Evolutionary conservation across 1,284 basidiomycete species (phyloP), one percentile per base, ranked within the genome.

Genomic region (Athelia sp.): DNA sequence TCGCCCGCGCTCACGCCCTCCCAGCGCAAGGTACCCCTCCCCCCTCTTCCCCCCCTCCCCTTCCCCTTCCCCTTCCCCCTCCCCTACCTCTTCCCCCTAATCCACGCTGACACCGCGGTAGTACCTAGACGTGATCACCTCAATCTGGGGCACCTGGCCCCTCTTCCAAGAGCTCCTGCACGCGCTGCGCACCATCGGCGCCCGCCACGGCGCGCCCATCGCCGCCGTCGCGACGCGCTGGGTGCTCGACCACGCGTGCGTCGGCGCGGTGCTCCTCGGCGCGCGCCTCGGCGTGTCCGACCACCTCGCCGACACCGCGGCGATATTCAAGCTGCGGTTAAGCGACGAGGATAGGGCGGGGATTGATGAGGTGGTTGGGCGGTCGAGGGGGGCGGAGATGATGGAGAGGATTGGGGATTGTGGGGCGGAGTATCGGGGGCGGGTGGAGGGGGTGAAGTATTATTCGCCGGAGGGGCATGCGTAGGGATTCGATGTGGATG

Each of bases 61-160:
- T 4, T 13, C 6, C 26, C 6, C 26, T 4, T 13, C 26, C 70
- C 50, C 38, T 9, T 24, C 26, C 26, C 26, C 26, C 26, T 6
- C 26, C 6, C 13, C 26, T 13, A 4, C 4, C 26, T 29, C 13
- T 6, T 13, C 26, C 6, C 26, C 6, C 26, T 4, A 4, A 13
- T 13, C 6, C 26, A 4, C 26, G 26, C 26, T 29, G 6, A 29
- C 26, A 13, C 26, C 26, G 13, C 13, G 26, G 31, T 58, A 91
- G 88, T 91, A 91, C 63, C 79, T 90, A 38, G 88, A 91, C 57
- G 80, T 89, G 72, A 90, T 91, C 56, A 59, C 84, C 49, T 81
- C 78, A 54, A 85, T 78, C 0, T 91, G 88, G 89, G 89, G 87
- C 2, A 71, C 66, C 48, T 91, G 88, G 89, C 56, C 71, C 10